phyloP scores from a whole-genome alignment of 1,284 basidiomycete species.

The Heimioporus punctisporus region DNA sequence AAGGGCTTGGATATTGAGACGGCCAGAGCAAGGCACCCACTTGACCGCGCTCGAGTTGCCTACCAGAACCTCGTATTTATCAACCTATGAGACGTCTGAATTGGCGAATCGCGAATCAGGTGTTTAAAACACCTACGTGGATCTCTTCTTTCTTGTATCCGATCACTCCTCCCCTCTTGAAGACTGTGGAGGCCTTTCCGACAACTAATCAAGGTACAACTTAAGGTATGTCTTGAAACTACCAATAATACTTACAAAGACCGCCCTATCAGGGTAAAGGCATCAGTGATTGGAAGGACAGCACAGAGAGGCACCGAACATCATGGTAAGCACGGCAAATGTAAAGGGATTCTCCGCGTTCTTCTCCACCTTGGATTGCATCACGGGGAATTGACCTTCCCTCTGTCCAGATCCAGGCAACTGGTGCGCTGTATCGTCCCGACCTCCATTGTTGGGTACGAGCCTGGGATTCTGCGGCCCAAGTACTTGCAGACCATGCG shows the following conservation, averaged over 20 bases:
- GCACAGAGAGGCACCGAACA: slow-evolving; percentile 36
- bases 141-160: slow-evolving; percentile 61
- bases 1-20: slow-evolving; percentile 44
- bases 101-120: neutral
- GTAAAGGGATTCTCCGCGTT: slow-evolving; percentile 52
- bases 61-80: slow-evolving; percentile 68
- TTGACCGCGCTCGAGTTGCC: slow-evolving; percentile 57
- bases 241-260: slow-evolving; percentile 45
- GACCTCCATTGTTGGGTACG: slow-evolving; percentile 53
- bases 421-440: slow-evolving; percentile 46
- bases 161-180: slow-evolving; percentile 62
- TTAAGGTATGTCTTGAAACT: neutral
- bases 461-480: slow-evolving; percentile 57
- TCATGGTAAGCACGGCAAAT: slow-evolving; percentile 62
- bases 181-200: slow-evolving; percentile 61
- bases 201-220: slow-evolving; percentile 44
- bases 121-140: slow-evolving; percentile 42
- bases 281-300: slow-evolving; percentile 8
- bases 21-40: slow-evolving; percentile 57
- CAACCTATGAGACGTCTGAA: slow-evolving; percentile 39
- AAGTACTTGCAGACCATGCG: slow-evolving; percentile 52
- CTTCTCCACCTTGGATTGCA: slow-evolving; percentile 60
- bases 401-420: slow-evolving; percentile 62
- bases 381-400: slow-evolving; percentile 58
- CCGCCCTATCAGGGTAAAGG: slow-evolving; percentile 42